Evolutionary conservation across 176 grass and related monocot species (phyloP).

Genomic region (Carex kokanica): DNA sequence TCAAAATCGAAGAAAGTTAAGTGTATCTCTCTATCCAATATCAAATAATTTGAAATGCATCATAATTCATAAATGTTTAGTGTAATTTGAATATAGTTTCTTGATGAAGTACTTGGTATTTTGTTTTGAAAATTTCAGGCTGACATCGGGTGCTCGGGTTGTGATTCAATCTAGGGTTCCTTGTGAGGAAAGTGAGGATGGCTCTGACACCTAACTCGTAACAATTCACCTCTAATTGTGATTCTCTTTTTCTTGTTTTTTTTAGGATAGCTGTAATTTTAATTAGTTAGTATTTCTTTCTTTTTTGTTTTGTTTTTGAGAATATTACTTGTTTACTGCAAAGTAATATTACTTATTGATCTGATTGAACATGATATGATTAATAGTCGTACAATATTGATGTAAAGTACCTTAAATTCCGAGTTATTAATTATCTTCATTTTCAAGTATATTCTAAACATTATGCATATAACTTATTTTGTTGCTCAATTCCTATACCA

Average conservation of each 20-base stretch:
- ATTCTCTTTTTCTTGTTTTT: neutral
- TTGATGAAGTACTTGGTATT: neutral
- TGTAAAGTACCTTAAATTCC: neutral
- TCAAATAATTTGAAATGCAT: neutral
- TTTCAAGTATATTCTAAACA: too few relatives aligned
- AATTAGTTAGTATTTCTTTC: slow-evolving; percentile 14
- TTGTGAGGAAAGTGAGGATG: slow-evolving; percentile 45
- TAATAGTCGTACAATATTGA: neutral
- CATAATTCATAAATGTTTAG: neutral
- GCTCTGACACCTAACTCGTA: slow-evolving; percentile 10
- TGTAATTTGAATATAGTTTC: neutral
- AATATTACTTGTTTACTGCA: neutral
- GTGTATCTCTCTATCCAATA: slow-evolving; percentile 7
- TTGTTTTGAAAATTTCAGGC: slow-evolving; percentile 42
- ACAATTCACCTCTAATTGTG: slow-evolving; percentile 6
- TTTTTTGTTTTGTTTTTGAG: neutral
- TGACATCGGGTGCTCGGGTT: slow-evolving; percentile 76
- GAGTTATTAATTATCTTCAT: too few relatives aligned
- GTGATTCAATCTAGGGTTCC: slow-evolving; percentile 73
- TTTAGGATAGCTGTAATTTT: neutral
- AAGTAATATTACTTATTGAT: neutral
- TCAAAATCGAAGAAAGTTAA: slow-evolving; percentile 96
- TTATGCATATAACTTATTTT: neutral
- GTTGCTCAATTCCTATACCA: neutral
- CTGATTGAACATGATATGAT: neutral